Percentiles rank a stretch among this genome's conserved stretches.
Conservation (phyloP, 2,329 filamentous ascomycete species). For the Thielaviopsis populi region DNA sequence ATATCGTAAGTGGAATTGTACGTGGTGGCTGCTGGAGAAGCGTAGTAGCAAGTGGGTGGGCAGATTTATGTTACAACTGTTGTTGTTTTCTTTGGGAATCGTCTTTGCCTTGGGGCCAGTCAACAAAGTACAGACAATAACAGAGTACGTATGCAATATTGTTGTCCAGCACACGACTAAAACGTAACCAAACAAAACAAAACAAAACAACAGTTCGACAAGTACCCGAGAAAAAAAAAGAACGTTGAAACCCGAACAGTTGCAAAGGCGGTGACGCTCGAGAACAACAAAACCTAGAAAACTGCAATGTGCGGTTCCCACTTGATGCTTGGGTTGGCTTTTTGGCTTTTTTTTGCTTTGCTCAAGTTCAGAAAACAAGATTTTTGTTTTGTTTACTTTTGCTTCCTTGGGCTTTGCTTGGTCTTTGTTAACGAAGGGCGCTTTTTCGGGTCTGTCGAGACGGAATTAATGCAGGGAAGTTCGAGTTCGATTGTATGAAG, state of each 20-base stretch:
- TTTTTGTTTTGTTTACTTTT: constrained; percentile 6
- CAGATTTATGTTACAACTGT: neutral
- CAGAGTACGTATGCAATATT: constrained; percentile 2
- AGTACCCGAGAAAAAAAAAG: constrained; percentile 2
- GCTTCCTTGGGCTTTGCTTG: neutral
- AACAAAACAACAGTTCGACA: neutral
- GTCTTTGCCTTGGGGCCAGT: neutral
- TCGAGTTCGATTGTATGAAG: neutral
- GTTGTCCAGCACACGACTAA: neutral
- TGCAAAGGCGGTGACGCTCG: constrained; percentile 16
- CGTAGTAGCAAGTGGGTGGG: neutral
- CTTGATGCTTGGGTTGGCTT: neutral
- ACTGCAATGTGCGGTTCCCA: constrained; percentile 3
- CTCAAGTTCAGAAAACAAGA: neutral
- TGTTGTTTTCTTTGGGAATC: neutral
- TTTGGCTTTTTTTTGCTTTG: neutral
- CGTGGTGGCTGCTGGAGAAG: neutral
- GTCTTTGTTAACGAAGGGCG: neutral
- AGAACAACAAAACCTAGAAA: neutral
- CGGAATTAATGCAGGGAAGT: neutral
- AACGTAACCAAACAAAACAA: neutral
- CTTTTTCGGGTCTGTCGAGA: neutral
- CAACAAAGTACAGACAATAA: neutral
- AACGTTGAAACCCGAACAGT: constrained; percentile 16
- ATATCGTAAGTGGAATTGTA: neutral